Conservation (phyloP, 805 yeast genomes). For the Metschnikowia peoriensis region DNA sequence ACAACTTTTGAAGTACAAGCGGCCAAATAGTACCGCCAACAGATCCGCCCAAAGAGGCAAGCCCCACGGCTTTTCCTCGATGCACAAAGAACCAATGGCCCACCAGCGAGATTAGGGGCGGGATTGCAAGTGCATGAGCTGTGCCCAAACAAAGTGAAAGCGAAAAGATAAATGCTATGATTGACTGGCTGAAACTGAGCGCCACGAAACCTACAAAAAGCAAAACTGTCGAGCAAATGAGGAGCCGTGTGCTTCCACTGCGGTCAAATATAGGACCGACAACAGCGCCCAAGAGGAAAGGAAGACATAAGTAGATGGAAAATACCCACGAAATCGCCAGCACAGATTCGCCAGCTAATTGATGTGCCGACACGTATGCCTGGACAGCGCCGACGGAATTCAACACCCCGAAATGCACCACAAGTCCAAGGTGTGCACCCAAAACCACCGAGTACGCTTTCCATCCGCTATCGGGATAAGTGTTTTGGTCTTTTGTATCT, state of each 20-base stretch:
- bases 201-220: constrained; percentile 54
- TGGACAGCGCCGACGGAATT: constrained; percentile 64
- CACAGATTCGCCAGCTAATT: constrained; percentile 43
- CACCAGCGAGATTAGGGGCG: constrained; percentile 60
- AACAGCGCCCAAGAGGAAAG: constrained; percentile 27
- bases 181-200: constrained; percentile 49
- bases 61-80: constrained; percentile 61
- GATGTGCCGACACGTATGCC: constrained; percentile 53
- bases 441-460: constrained; percentile 54
- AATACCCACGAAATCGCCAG: constrained; percentile 64
- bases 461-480: constrained; percentile 58
- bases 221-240: constrained; percentile 29
- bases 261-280: constrained; percentile 64
- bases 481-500: neutral
- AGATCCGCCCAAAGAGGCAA: constrained; percentile 66
- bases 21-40: constrained; percentile 66
- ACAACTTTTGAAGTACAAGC: constrained; percentile 45
- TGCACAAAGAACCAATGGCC: constrained; percentile 64
- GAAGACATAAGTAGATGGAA: constrained; percentile 51
- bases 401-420: constrained; percentile 53
- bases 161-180: constrained; percentile 61
- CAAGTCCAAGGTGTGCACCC: constrained; percentile 58
- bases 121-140: constrained; percentile 59
- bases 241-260: constrained; percentile 49
- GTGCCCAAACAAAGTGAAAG: constrained; percentile 52